Evolutionary conservation across 129 eudicot genomes (phyloP), one percentile per base, ranked within the genome.

Genomic region (Artemisia argyi): DNA sequence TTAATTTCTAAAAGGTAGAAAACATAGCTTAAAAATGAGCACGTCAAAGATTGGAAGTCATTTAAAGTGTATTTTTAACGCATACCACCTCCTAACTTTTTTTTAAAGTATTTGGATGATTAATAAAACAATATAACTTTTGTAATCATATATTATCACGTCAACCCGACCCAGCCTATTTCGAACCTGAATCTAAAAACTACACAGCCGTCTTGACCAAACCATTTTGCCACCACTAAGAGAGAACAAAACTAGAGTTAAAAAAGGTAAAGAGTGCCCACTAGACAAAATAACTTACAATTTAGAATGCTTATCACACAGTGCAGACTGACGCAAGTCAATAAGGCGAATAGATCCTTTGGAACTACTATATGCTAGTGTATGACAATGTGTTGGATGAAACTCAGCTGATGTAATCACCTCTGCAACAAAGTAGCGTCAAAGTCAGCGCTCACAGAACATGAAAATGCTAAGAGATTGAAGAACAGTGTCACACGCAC

Each of bases 381-480:
- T 93, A 77, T 87, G 91, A 72, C 98, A 93, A 64, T 89, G 98
- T 53, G 81, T 85, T 65, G 98, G 98, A 84, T 93, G 98, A 77
- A 93, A 93, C 82, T 89, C 96, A 49, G 98, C 98, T 68, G 96
- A 85, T 68, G 98, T 93, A 79, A 93, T 93, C 76, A 93, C 98
- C 92, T 93, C 98, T 93, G 90, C 87, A 76, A 62, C 14, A 73
- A 73, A 68, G 35, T 12, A 42, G 28, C 39, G 32, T 5, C 50
- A 65, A 15, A 12, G 48, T 54, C 61, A 83, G 72, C 59, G 57
- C 48, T 70, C 63, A 44, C 66, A 35, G 44, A 35, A 7, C 44
- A 6, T 35, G 8, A 35, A 6, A 35, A 35, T 35, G 44, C 44
- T 35, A 6, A 35, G 44, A 5, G 9, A 35, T 35, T 35, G 44